phyloP scores from a whole-genome alignment of 1,139 yeast genomes.

The Pichia sp. region DNA sequence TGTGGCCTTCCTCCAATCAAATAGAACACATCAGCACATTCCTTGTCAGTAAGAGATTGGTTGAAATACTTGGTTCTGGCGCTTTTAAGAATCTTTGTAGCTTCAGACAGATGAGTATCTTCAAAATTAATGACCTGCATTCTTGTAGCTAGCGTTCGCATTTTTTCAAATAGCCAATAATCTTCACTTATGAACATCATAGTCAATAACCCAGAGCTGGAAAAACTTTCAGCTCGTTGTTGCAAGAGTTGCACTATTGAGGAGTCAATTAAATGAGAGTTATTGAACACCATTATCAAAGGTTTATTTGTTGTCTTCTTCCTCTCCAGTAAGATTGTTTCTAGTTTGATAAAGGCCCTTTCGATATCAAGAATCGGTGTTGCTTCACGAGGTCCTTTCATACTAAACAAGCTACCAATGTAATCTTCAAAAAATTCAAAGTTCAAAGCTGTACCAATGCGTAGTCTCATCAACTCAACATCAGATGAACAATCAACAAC shows the following conservation, averaged over 20 bases:
- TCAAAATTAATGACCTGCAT: conserved; percentile 65
- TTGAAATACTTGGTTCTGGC: conserved; percentile 43
- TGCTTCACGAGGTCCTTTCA: conserved; percentile 79
- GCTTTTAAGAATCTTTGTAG: conserved; percentile 48
- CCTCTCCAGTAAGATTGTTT: conserved; percentile 58
- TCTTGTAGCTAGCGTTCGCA: conserved; percentile 66
- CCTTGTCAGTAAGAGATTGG: conserved; percentile 31
- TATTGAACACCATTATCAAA: conserved; percentile 61
- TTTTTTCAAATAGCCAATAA: conserved; percentile 78
- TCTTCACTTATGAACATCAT: conserved; percentile 77
- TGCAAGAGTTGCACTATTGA: conserved; percentile 72
- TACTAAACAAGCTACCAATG: conserved; percentile 74
- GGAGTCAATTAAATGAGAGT: conserved; percentile 66
- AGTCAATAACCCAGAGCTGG: conserved; percentile 72
- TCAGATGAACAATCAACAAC: conserved; percentile 81
- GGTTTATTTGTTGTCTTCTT: conserved; percentile 41
- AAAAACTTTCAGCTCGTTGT: conserved; percentile 72
- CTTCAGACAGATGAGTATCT: conserved; percentile 53
- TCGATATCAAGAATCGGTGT: conserved; percentile 78
- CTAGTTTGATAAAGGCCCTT: conserved; percentile 70
- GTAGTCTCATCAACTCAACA: conserved; percentile 71
- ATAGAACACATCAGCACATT: conserved; percentile 47
- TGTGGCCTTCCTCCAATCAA: conserved; percentile 83
- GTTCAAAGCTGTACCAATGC: conserved; percentile 70
- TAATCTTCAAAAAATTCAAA: conserved; percentile 75